Conservation (phyloP, 306 rosid genomes). For the Vigna unguiculata region DNA sequence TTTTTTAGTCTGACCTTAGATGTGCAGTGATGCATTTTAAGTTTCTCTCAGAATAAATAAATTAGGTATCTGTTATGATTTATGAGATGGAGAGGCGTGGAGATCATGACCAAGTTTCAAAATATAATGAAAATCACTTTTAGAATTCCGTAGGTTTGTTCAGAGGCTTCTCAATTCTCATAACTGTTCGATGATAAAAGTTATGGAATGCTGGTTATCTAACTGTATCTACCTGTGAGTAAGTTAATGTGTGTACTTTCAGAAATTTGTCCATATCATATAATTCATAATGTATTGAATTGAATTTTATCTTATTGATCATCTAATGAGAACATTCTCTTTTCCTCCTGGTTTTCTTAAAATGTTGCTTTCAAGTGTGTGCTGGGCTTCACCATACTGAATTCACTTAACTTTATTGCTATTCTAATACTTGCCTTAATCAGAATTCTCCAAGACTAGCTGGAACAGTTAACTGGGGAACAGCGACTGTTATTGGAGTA, state of each 20-base stretch:
- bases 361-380: constrained; percentile 20
- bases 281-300: background rate
- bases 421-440: constrained; percentile 37
- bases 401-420: constrained; percentile 3
- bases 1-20: background rate
- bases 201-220: background rate
- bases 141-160: constrained; percentile 11
- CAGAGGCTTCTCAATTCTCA: constrained; percentile 27
- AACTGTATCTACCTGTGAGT: background rate
- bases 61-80: constrained; percentile 5
- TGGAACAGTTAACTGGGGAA: constrained; percentile 88
- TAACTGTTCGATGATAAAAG: background rate
- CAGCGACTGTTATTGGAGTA: constrained; percentile 83
- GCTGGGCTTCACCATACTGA: constrained; percentile 15
- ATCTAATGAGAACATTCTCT: background rate
- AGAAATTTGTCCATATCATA: background rate
- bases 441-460: constrained; percentile 68
- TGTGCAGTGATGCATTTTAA: constrained; percentile 3
- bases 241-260: background rate
- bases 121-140: background rate
- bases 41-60: background rate
- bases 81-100: constrained; percentile 23
- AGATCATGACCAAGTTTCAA: constrained; percentile 1
- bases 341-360: constrained; percentile 25
- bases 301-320: constrained; percentile 8